Evolutionary conservation across 495 filamentous ascomycete genomes (phyloP).

Genomic region (Schizothecium vesticola): DNA sequence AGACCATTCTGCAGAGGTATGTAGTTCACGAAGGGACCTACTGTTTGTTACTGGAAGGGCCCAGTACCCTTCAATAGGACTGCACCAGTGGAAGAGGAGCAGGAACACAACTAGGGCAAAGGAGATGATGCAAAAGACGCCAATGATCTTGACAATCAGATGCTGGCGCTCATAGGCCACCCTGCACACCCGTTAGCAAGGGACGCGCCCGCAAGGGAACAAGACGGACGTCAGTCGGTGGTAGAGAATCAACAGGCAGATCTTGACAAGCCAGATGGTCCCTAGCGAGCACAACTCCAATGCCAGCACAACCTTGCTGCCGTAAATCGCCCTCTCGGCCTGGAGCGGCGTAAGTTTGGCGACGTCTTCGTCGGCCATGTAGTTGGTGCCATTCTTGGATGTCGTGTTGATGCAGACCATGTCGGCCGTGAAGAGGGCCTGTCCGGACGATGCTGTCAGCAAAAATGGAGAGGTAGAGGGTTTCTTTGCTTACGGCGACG

Average conservation of each 20-base stretch:
- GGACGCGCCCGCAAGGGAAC: neutral
- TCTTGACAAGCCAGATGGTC: slow-evolving; percentile 45
- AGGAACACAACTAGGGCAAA: slow-evolving; percentile 39
- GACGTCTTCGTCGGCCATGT: slow-evolving; percentile 34
- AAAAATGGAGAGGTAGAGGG: no score
- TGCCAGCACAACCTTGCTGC: slow-evolving; percentile 42
- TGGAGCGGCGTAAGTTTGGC: slow-evolving; percentile 31
- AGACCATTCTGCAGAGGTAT: neutral
- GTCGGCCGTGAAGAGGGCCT: slow-evolving; percentile 17
- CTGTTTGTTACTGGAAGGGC: neutral
- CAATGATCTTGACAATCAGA: slow-evolving; percentile 32
- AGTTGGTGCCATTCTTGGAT: slow-evolving; percentile 41
- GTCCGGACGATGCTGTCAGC: neutral
- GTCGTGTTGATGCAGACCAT: slow-evolving; percentile 42
- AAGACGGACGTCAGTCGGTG: slow-evolving; percentile 39
- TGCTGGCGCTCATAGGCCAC: slow-evolving; percentile 22
- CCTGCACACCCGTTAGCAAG: neutral
- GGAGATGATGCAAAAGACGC: slow-evolving; percentile 27
- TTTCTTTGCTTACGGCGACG: neutral
- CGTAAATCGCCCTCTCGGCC: slow-evolving; percentile 36
- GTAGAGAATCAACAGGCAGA: slow-evolving; percentile 49
- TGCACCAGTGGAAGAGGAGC: slow-evolving; percentile 38
- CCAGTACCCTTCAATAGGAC: slow-evolving; percentile 22
- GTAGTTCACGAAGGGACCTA: neutral
- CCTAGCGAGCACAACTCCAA: slow-evolving; percentile 47